Evolutionary conservation across 2,329 filamentous ascomycete genomes (phyloP).

Genomic region (Metarhizium humberi): DNA sequence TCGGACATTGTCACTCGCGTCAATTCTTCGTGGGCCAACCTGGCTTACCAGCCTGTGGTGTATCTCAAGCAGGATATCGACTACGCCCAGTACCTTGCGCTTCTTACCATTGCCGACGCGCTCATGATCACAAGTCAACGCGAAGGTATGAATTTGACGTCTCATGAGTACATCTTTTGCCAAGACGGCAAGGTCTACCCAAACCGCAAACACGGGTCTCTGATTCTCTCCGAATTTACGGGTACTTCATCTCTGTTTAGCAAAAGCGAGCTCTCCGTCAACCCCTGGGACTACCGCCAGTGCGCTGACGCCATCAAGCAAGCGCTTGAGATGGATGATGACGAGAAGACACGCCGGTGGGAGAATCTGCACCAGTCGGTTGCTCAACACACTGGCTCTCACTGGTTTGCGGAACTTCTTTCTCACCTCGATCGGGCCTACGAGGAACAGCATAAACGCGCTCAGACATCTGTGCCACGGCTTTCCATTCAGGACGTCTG

Average conservation of each 20-base stretch:
- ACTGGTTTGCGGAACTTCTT: constrained; percentile 76
- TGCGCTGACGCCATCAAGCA: constrained; percentile 78
- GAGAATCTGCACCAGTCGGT: constrained; percentile 63
- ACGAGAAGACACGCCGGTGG: constrained; percentile 70
- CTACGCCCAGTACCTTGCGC: constrained; percentile 85
- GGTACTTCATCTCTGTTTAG: constrained; percentile 82
- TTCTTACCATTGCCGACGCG: constrained; percentile 81
- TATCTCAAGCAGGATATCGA: constrained; percentile 93
- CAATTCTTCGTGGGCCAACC: constrained; percentile 81
- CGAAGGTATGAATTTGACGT: constrained; percentile 95
- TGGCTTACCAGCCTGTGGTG: constrained; percentile 86
- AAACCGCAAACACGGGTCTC: constrained; percentile 72
- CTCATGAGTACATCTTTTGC: constrained; percentile 87
- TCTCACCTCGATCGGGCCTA: constrained; percentile 65
- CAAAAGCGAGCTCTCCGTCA: constrained; percentile 73
- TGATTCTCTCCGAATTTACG: constrained; percentile 93
- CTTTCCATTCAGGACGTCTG: constrained; percentile 60
- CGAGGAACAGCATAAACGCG: constrained; percentile 74
- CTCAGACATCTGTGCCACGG: constrained; percentile 79
- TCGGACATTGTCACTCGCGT: constrained; percentile 92
- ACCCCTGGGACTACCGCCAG: constrained; percentile 89
- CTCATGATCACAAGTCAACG: constrained; percentile 92
- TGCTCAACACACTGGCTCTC: constrained; percentile 69
- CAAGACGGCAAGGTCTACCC: constrained; percentile 68
- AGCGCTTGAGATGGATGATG: constrained; percentile 69